Conservation (phyloP, 2,329 filamentous ascomycete species). For the Fusarium goolgardi region DNA sequence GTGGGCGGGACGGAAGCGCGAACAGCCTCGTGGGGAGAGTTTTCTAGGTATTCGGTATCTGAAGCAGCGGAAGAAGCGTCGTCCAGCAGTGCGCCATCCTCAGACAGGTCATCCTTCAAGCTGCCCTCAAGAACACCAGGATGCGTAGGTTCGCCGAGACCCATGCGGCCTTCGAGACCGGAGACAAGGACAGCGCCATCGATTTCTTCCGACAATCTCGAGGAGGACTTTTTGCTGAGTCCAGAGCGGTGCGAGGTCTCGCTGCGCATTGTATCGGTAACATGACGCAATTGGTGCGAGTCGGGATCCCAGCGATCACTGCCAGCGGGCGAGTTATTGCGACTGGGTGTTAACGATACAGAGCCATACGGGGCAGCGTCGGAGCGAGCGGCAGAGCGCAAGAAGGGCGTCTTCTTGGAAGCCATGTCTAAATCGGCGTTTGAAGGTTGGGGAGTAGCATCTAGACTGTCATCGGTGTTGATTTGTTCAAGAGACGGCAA, state of each 20-base stretch:
- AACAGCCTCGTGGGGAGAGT: slow-evolving; percentile 82
- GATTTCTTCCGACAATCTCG: slow-evolving; percentile 61
- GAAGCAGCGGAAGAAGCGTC: slow-evolving; percentile 56
- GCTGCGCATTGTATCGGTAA: slow-evolving; percentile 51
- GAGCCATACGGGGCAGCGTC: slow-evolving; percentile 55
- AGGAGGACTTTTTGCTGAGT: slow-evolving; percentile 49
- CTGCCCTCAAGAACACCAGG: slow-evolving; percentile 58
- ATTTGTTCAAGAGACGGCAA: slow-evolving; percentile 19
- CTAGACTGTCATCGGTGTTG: slow-evolving; percentile 30
- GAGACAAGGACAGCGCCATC: slow-evolving; percentile 63
- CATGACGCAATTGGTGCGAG: slow-evolving; percentile 51
- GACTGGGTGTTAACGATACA: slow-evolving; percentile 52
- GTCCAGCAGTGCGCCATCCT: slow-evolving; percentile 53
- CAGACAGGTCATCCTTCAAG: slow-evolving; percentile 54
- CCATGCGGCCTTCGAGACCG: slow-evolving; percentile 65
- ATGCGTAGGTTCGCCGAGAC: slow-evolving; percentile 61
- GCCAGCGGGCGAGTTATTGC: slow-evolving; percentile 52
- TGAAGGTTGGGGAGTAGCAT: slow-evolving; percentile 42
- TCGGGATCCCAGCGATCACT: slow-evolving; percentile 50
- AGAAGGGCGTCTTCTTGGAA: slow-evolving; percentile 53
- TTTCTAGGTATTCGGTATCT: slow-evolving; percentile 69
- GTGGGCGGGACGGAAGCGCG: slow-evolving; percentile 81
- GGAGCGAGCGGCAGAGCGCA: slow-evolving; percentile 47
- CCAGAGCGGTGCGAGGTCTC: slow-evolving; percentile 50
- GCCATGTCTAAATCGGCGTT: slow-evolving; percentile 49